Conservation (phyloP, 768 basidiomycete species). For the Rhodosporidiobolus odoratus region DNA sequence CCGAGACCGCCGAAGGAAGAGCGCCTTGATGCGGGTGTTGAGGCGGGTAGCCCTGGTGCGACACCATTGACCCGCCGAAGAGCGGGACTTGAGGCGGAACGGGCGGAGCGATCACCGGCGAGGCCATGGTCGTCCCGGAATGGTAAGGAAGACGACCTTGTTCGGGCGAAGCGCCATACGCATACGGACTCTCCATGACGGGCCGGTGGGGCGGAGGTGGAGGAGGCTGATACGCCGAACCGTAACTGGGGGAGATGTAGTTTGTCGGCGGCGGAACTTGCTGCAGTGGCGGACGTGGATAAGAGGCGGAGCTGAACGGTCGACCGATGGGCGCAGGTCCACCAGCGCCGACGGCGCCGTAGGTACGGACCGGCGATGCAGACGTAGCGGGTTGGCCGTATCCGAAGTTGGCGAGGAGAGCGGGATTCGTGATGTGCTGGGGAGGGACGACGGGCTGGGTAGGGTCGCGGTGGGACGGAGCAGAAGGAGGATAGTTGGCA, state of each 20-base stretch:
- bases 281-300: neutral
- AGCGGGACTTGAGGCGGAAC: conserved; percentile 11
- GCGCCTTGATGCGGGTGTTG: neutral
- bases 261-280: neutral
- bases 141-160: too few species aligned
- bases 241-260: neutral
- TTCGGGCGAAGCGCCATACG: too few species aligned
- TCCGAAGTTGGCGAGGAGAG: conserved; percentile 29
- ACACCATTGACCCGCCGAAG: neutral
- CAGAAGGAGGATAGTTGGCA: conserved; percentile 3
- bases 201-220: neutral
- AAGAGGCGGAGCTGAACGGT: neutral
- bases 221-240: neutral
- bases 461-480: conserved; percentile 21
- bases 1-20: neutral
- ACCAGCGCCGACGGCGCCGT: conserved; percentile 26
- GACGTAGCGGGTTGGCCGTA: conserved; percentile 4
- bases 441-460: conserved; percentile 1
- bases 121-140: conserved; percentile 23
- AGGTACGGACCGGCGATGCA: neutral
- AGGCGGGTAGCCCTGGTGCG: neutral
- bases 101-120: conserved; percentile 28
- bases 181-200: neutral
- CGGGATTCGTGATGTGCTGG: conserved; percentile 35
- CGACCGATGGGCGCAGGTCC: conserved; percentile 17